These are phyloP conservation scores for Fraxinus greggii DNA, from an alignment of 305 asterid species.

Conservation along the genomic window DNA sequence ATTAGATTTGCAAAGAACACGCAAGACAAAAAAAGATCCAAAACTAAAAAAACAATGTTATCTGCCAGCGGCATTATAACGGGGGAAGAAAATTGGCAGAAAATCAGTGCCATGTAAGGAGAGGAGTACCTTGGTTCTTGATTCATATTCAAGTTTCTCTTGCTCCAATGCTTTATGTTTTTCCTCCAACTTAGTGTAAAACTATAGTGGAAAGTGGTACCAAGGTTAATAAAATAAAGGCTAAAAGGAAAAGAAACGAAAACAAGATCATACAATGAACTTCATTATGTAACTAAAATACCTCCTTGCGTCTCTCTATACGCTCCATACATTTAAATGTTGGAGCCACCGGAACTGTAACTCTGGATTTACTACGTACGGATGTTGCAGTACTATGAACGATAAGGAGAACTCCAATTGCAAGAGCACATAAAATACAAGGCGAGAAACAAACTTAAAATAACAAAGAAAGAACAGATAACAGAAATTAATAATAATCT, in stretches of 20 bases:
- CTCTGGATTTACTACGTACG: slow-evolving; percentile 46
- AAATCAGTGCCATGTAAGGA: not conserved
- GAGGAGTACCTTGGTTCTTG: slow-evolving; percentile 60
- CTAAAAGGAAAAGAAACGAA: not conserved
- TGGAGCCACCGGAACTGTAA: slow-evolving; percentile 82
- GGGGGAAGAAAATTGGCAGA: not conserved
- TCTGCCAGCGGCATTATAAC: not conserved
- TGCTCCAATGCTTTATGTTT: slow-evolving; percentile 88
- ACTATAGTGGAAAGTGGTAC: slow-evolving; percentile 36
- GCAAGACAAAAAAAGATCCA: not conserved
- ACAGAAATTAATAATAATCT: not conserved
- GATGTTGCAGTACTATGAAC: slow-evolving; percentile 64
- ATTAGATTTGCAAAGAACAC: not conserved
- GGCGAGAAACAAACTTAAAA: not conserved
- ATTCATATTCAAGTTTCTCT: slow-evolving; percentile 69
- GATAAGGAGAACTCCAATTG: slow-evolving; percentile 37
- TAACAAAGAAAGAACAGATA: not conserved
- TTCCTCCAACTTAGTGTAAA: slow-evolving; percentile 73
- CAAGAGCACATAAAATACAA: slow-evolving; percentile 17
- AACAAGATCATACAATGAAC: not conserved
- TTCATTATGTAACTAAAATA: slow-evolving; percentile 29
- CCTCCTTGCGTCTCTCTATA: slow-evolving; percentile 78
- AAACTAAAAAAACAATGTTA: not conserved
- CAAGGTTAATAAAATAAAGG: slow-evolving; percentile 3
- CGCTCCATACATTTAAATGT: slow-evolving; percentile 61